phyloP scores from a whole-genome alignment of 75 land plant genomes.

The Isoetes taiwanensis region DNA sequence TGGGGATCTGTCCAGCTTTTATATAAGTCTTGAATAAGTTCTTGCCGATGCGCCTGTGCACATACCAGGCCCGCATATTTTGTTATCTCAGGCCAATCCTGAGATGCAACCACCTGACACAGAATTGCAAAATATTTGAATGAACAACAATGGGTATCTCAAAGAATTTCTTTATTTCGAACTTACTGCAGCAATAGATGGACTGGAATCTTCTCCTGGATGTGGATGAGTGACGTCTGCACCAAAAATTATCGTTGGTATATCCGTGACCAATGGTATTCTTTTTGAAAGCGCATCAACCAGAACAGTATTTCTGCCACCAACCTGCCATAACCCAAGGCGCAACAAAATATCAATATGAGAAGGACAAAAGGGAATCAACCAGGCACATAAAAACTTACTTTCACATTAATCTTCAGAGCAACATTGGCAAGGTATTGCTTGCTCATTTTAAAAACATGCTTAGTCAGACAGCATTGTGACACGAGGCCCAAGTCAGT shows the following conservation, averaged over 20 bases:
- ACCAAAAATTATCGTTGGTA: conserved; percentile 4
- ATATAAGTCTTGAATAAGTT: conserved; percentile 75
- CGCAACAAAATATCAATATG: no score
- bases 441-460: conserved; percentile 75
- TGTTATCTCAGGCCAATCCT: conserved; percentile 93
- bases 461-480: conserved; percentile 84
- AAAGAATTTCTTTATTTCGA: no score
- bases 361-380: no score
- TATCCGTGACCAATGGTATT: neutral
- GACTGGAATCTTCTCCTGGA: conserved; percentile 7
- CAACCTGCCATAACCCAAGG: no score
- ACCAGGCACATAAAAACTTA: no score
- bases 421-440: conserved; percentile 92
- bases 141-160: no score
- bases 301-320: conserved; percentile 2
- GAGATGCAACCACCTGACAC: conserved; percentile 84
- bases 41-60: conserved; percentile 89
- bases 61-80: conserved; percentile 89
- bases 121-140: no score
- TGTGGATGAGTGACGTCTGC: conserved; percentile 8
- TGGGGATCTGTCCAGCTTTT: conserved; percentile 83
- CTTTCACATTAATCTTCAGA: conserved; percentile 88
- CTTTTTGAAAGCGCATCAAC: conserved; percentile 1
- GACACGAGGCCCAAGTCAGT: conserved; percentile 82
- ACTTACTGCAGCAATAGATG: conserved; percentile 7